Conservation (phyloP, 495 filamentous ascomycete genomes). For the Chlorociboria aeruginascens region DNA sequence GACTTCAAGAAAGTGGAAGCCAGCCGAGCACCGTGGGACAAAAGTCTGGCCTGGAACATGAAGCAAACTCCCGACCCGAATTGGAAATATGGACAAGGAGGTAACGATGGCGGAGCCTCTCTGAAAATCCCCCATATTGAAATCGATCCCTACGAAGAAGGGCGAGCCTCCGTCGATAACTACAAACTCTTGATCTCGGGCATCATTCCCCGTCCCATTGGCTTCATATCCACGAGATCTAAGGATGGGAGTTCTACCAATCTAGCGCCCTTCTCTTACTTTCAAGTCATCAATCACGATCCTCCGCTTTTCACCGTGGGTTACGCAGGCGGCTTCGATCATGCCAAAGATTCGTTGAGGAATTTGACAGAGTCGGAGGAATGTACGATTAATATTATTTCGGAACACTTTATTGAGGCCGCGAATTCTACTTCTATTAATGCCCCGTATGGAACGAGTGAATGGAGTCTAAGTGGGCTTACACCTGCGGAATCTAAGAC, state of each 20-base stretch:
- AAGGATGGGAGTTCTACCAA: constrained; percentile 43
- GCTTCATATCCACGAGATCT: constrained; percentile 38
- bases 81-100: constrained; percentile 72
- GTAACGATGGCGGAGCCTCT: constrained; percentile 37
- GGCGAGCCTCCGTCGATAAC: constrained; percentile 57
- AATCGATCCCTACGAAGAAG: constrained; percentile 71
- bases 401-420: constrained; percentile 75
- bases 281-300: constrained; percentile 74
- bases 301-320: constrained; percentile 84
- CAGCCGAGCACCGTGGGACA: constrained; percentile 56
- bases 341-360: constrained; percentile 60
- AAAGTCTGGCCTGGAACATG: constrained; percentile 38
- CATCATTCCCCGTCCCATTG: constrained; percentile 71
- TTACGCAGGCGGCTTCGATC: constrained; percentile 41
- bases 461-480: constrained; percentile 73
- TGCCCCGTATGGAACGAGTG: constrained; percentile 62
- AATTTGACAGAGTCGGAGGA: constrained; percentile 64
- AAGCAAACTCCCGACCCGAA: constrained; percentile 61
- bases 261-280: constrained; percentile 80
- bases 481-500: constrained; percentile 53
- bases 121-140: constrained; percentile 52
- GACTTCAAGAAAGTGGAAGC: constrained; percentile 72
- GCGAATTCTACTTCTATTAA: constrained; percentile 73
- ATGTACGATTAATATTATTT: constrained; percentile 79
- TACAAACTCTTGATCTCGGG: constrained; percentile 89